Conservation (phyloP, 768 basidiomycete genomes). For the Stropharia rugosoannulata region DNA sequence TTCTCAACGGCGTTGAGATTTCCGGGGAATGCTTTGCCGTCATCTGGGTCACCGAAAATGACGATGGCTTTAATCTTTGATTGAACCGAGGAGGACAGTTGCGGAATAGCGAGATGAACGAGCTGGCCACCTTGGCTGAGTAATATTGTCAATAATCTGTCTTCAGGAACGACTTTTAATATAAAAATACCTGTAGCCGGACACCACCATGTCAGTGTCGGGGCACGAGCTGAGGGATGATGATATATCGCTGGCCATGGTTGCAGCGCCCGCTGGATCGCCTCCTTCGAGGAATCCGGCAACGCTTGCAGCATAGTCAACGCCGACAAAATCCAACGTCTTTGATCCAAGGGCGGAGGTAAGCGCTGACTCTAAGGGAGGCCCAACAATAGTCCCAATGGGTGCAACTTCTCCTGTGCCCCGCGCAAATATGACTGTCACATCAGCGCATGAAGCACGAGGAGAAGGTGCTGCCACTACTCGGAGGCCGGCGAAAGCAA, state of each 20-base stretch:
- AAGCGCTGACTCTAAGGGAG: slow-evolving; percentile 7
- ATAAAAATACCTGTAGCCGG: slow-evolving; percentile 26
- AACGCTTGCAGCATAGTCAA: slow-evolving; percentile 12
- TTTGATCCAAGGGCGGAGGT: slow-evolving; percentile 1
- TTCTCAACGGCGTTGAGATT: not conserved
- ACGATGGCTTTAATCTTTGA: slow-evolving; percentile 16
- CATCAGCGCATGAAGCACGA: not conserved
- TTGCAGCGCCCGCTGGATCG: slow-evolving; percentile 21
- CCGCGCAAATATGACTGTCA: slow-evolving; percentile 11
- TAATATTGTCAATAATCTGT: not conserved
- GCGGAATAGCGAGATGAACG: slow-evolving; percentile 11
- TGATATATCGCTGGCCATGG: slow-evolving; percentile 28
- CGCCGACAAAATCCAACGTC: slow-evolving; percentile 7
- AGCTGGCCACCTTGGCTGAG: slow-evolving; percentile 27
- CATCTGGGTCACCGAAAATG: slow-evolving; percentile 10
- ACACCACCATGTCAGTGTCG: slow-evolving; percentile 28
- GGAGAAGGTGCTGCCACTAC: slow-evolving; percentile 16
- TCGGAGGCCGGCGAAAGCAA: slow-evolving; percentile 18
- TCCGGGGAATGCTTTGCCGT: slow-evolving; percentile 1
- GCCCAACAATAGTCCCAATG: slow-evolving; percentile 15
- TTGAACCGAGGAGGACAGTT: slow-evolving; percentile 13
- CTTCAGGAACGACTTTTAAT: not conserved
- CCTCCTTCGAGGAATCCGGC: not conserved
- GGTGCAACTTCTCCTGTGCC: slow-evolving; percentile 13
- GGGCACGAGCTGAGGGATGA: slow-evolving; percentile 20